A percentile compares a stretch with the other conserved stretches of the same genome.
Evolutionary conservation across 1,139 yeast genomes (phyloP).

Genomic region (Suhomyces anneliseae): DNA sequence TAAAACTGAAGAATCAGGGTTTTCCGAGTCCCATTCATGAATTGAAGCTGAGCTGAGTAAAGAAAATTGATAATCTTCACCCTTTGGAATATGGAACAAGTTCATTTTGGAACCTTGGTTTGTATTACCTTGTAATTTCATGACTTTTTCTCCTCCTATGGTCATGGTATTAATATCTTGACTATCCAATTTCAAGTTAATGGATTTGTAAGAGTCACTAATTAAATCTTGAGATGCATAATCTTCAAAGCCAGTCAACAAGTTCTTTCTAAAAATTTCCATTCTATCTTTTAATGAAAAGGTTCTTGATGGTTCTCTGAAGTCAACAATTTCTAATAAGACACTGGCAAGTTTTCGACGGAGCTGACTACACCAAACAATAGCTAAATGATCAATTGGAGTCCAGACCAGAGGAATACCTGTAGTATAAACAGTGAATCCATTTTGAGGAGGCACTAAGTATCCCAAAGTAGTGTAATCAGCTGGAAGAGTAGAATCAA

Average conservation of each 20-base stretch:
- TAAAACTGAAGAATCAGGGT: constrained; percentile 12
- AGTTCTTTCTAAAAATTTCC: constrained; percentile 48
- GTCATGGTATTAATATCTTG: constrained; percentile 22
- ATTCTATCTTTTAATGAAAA: constrained; percentile 55
- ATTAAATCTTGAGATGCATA: constrained; percentile 27
- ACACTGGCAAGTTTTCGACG: constrained; percentile 62
- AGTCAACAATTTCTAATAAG: constrained; percentile 61
- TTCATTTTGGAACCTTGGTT: constrained; percentile 6
- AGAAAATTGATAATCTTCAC: constrained; percentile 14
- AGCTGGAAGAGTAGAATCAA: constrained; percentile 85
- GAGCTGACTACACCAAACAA: constrained; percentile 95
- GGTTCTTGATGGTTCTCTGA: constrained; percentile 44
- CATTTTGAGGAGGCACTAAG: constrained; percentile 69
- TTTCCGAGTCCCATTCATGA: constrained; percentile 5
- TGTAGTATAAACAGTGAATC: constrained; percentile 80
- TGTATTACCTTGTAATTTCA: constrained; percentile 11
- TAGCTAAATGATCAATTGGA: constrained; percentile 91
- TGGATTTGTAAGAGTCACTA: constrained; percentile 5
- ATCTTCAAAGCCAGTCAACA: constrained; percentile 62
- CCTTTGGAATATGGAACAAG: constrained; percentile 11
- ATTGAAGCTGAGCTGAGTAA: constrained; percentile 17
- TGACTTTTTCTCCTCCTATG: constrained; percentile 20
- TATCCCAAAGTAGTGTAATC: constrained; percentile 83
- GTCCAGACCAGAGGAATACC: constrained; percentile 94
- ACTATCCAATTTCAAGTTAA: constrained; percentile 31